phyloP scores from a whole-genome alignment of 306 rosid genomes.

The Hippophae gyantsensis region DNA sequence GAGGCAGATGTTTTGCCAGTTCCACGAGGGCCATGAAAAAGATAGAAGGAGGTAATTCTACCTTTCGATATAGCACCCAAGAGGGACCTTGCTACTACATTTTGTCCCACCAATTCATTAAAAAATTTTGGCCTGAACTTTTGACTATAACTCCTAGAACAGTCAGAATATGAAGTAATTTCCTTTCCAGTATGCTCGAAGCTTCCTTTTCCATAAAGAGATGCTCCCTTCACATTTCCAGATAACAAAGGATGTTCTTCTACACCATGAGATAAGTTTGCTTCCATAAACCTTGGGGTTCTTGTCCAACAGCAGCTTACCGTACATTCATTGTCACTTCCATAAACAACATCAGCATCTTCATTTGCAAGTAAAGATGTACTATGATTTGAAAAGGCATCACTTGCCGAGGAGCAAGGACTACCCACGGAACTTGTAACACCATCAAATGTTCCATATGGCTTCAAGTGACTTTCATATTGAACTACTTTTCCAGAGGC shows the following conservation, averaged over 20 bases:
- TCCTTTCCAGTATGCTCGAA: constrained; percentile 30
- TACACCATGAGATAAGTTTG: constrained; percentile 24
- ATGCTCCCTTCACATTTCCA: constrained; percentile 26
- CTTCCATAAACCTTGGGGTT: constrained; percentile 51
- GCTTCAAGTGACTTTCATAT: constrained; percentile 22
- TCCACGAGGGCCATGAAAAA: constrained; percentile 80
- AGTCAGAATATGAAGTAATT: constrained; percentile 33
- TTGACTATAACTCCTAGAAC: constrained; percentile 54
- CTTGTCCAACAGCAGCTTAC: constrained; percentile 59
- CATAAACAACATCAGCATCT: constrained; percentile 31
- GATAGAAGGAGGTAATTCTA: constrained; percentile 58
- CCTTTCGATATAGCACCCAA: constrained; percentile 61
- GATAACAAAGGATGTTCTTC: constrained; percentile 51
- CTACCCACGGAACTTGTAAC: constrained; percentile 28
- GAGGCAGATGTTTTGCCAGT: constrained; percentile 83
- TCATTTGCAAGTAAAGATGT: constrained; percentile 20
- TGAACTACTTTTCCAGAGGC: constrained; percentile 15
- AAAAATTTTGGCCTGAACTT: constrained; percentile 69
- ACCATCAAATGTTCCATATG: constrained; percentile 27
- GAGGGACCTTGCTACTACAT: constrained; percentile 65
- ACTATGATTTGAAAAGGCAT: constrained; percentile 26
- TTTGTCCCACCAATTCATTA: constrained; percentile 76
- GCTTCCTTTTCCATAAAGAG: constrained; percentile 23
- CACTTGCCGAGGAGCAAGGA: constrained; percentile 38
- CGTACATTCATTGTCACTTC: constrained; percentile 43